These are phyloP conservation scores for Avena sativa DNA, from an alignment of 176 grass and related monocot genomes.

Conservation along the genomic window DNA sequence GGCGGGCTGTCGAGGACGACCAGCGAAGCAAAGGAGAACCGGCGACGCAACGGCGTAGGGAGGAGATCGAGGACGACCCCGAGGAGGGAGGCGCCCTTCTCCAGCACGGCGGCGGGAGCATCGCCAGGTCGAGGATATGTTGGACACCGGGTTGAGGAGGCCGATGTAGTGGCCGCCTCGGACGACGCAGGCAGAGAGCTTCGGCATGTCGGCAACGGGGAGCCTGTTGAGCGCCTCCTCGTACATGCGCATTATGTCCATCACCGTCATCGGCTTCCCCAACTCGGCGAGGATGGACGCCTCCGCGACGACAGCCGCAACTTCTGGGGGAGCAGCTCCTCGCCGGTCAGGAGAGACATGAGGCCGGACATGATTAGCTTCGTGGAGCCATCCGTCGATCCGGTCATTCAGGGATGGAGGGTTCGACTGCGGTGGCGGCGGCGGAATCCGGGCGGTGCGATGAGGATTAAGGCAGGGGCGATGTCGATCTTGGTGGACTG, in stretches of 20 bases:
- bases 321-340: not conserved
- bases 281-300: not conserved
- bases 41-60: too few species aligned
- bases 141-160: conserved; percentile 1
- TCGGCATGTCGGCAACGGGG: conserved; percentile 15
- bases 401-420: not conserved
- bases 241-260: not conserved
- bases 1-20: too few species aligned
- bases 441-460: not conserved
- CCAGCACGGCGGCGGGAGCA: too few species aligned
- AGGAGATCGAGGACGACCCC: too few species aligned
- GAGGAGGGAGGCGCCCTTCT: too few species aligned
- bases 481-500: too few species aligned
- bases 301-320: not conserved
- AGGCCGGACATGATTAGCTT: not conserved
- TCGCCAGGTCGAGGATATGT: not conserved
- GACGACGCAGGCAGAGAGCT: not conserved
- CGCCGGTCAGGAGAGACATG: not conserved
- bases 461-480: not conserved
- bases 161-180: conserved; percentile 12
- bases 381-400: not conserved
- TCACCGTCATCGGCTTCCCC: not conserved
- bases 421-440: not conserved
- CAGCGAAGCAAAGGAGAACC: too few species aligned
- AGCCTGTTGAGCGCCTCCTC: not conserved